These are phyloP conservation scores for Clitocybe nebularis DNA, from an alignment of 1,284 basidiomycete species.

Conservation along the genomic window DNA sequence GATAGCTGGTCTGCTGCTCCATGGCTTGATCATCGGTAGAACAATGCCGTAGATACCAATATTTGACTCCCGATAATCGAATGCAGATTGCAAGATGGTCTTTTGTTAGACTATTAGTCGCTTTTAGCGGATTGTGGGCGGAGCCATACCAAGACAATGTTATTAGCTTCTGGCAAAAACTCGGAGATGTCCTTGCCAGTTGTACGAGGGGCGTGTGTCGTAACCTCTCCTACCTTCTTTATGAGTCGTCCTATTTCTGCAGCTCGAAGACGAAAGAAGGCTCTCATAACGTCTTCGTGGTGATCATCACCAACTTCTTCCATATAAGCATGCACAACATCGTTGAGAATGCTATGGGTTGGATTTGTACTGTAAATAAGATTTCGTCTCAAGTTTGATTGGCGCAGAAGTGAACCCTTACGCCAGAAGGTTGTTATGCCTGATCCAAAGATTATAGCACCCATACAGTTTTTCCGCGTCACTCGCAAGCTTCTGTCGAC, in stretches of 20 bases:
- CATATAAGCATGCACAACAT: constrained; percentile 67
- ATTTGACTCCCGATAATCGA: constrained; percentile 72
- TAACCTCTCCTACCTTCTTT: constrained; percentile 48
- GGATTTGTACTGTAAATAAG: constrained; percentile 37
- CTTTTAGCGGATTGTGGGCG: background rate
- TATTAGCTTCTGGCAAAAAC: constrained; percentile 68
- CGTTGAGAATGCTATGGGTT: constrained; percentile 55
- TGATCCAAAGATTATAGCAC: constrained; percentile 79
- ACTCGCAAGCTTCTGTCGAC: constrained; percentile 72
- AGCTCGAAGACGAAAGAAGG: constrained; percentile 81
- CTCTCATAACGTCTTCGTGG: constrained; percentile 76
- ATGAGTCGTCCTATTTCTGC: constrained; percentile 55
- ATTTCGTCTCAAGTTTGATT: constrained; percentile 10
- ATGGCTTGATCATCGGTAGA: constrained; percentile 70
- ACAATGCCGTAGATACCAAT: constrained; percentile 74
- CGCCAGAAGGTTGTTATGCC: constrained; percentile 72
- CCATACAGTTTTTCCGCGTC: constrained; percentile 90
- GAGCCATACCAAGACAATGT: constrained; percentile 59
- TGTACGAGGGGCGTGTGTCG: constrained; percentile 36
- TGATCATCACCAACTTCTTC: constrained; percentile 46
- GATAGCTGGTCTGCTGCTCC: constrained; percentile 73
- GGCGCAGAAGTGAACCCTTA: too few species aligned
- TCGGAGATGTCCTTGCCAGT: constrained; percentile 36
- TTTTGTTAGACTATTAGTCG: constrained; percentile 23
- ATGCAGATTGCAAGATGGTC: constrained; percentile 71